Conservation (phyloP, 257 asterid genomes). For the Echium plantagineum region DNA sequence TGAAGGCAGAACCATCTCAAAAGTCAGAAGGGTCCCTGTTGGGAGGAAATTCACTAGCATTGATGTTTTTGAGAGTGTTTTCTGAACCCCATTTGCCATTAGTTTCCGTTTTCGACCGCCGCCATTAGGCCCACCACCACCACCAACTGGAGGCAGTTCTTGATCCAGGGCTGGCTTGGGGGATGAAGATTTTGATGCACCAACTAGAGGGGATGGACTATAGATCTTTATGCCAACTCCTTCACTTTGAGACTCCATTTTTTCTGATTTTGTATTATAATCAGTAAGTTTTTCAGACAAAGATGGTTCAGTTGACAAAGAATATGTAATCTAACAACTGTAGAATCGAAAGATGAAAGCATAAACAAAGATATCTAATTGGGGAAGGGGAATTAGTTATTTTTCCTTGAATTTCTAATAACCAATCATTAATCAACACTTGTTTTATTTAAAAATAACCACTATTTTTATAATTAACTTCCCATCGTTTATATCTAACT, state of each 20-base stretch:
- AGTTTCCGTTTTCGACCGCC: constrained; percentile 43
- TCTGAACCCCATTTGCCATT: constrained; percentile 72
- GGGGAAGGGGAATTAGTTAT: too few species aligned
- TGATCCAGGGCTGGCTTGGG: constrained; percentile 10
- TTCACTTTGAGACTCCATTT: constrained; percentile 36
- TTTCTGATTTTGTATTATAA: not conserved
- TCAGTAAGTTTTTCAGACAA: too few species aligned
- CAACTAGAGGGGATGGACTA: constrained; percentile 30
- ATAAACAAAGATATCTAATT: too few species aligned
- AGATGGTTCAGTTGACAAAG: too few species aligned
- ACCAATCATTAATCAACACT: too few species aligned
- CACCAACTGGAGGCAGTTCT: constrained; percentile 12
- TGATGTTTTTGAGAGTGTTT: constrained; percentile 72
- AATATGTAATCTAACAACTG: too few species aligned
- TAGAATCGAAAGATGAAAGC: too few species aligned
- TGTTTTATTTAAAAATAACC: too few species aligned
- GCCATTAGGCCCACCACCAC: constrained; percentile 3
- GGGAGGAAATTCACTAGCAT: constrained; percentile 80
- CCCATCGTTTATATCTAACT: too few species aligned
- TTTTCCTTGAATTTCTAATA: too few species aligned
- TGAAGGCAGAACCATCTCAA: constrained; percentile 87
- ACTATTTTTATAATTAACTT: too few species aligned
- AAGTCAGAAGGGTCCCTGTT: constrained; percentile 83
- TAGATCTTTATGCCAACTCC: constrained; percentile 58
- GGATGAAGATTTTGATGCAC: constrained; percentile 28